Evolutionary conservation across 2,329 filamentous ascomycete genomes (phyloP), one percentile per base, ranked within the genome.

Genomic region (Talaromyces sp.): DNA sequence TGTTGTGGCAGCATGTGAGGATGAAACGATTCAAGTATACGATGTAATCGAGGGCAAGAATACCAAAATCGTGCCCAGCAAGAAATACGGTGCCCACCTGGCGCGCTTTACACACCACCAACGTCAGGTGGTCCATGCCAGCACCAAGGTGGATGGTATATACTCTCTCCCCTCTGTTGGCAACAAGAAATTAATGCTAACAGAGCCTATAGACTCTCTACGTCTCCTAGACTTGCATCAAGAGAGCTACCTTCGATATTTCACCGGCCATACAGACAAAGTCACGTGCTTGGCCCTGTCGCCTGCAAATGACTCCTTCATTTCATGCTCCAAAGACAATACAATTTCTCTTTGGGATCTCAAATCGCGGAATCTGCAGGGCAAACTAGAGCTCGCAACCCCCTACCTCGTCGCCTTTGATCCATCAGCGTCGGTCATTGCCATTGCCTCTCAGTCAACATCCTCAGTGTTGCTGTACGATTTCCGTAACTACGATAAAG

Each of bases 171-270:
- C 36, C 15, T 36, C 27, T 56, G 6, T 38, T 27, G 6, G 17
- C 25, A 29, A 38, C 8, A 29, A 40, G 36, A 51, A 54, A 6
- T 29, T 0, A 22, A 27, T 25, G 34, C 34, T 63, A 29, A 53
- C 34, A 45, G 29, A 66, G 68, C 61, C 5, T 36, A 19, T 58
- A 80, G 81, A 93, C 88, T 72, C 96, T 91, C 70, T 89, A 88
- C 75, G 97, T 91, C 80, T 90, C 93, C 68, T 96, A 87, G 65
- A 97, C 90, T 74, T 82, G 13, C 95, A 99, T 78, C 95, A 98
- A 78, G 97, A 98, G 80, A 91, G 90, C 66, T 99, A 96, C 77
- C 91, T 98, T 68, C 91, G 95, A 68, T 99, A 99, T 79, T 99
- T 98, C 76, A 89, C 91, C 67, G 95, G 94, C 59, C 95, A 99